These are phyloP conservation scores for Paraphoma sp. DNA, from an alignment of 2,329 filamentous ascomycete species.

Conservation along the genomic window DNA sequence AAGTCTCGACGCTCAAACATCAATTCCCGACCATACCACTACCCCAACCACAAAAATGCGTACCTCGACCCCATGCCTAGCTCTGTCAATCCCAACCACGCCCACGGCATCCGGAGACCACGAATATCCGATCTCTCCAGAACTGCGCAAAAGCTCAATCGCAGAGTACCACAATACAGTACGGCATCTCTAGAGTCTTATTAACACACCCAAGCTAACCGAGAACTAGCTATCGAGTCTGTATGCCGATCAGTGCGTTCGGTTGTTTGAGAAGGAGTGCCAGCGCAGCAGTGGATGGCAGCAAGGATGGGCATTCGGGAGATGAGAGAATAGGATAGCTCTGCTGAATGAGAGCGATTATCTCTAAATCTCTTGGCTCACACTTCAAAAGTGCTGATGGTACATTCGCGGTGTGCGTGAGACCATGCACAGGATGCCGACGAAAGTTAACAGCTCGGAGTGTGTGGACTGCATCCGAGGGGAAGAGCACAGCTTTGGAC, in stretches of 20 bases:
- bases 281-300: neutral
- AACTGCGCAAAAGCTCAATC: neutral
- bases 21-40: neutral
- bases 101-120: neutral
- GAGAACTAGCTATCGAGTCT: neutral
- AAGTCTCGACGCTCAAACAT: neutral
- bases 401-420: too few relatives aligned
- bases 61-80: neutral
- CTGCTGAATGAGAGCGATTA: too few relatives aligned
- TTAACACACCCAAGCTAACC: neutral
- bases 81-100: neutral
- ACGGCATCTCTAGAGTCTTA: neutral
- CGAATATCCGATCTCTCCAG: neutral
- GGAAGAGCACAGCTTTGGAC: too few relatives aligned
- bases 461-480: too few relatives aligned
- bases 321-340: neutral
- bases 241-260: conserved; percentile 1
- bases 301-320: neutral
- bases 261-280: neutral
- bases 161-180: conserved; percentile 1
- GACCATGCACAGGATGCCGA: too few relatives aligned
- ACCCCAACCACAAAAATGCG: neutral
- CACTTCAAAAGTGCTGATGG: too few relatives aligned
- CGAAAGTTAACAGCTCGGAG: too few relatives aligned
- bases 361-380: too few relatives aligned